These are phyloP conservation scores for Solanum bulbocastanum DNA, from an alignment of 257 asterid species.

Conservation along the genomic window DNA sequence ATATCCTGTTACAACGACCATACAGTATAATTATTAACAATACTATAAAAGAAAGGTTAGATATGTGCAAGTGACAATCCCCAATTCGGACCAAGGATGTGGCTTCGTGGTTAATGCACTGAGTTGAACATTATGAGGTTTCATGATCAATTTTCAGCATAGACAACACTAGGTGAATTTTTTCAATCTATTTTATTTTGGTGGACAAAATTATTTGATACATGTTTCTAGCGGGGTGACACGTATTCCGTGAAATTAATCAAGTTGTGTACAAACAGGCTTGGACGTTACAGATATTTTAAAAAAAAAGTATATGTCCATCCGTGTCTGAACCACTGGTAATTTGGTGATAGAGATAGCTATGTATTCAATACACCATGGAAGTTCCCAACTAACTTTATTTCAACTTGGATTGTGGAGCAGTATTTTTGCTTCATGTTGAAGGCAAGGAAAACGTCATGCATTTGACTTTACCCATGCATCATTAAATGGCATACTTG, in stretches of 20 bases:
- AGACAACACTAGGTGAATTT: background rate
- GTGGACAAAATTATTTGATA: background rate
- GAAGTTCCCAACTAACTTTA: background rate
- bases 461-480: background rate
- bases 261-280: no score
- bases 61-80: background rate
- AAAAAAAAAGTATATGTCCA: background rate
- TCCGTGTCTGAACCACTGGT: background rate
- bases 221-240: background rate
- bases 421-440: background rate
- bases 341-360: background rate
- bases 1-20: conserved; percentile 48
- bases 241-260: background rate
- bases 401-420: background rate
- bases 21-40: conserved; percentile 5
- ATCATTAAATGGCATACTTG: background rate
- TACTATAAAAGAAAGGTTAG: background rate
- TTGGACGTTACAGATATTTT: no score
- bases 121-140: background rate
- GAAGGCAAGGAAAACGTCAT: background rate
- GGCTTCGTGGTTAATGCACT: no score
- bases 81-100: background rate
- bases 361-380: background rate
- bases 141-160: background rate
- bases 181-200: no score